Base-by-base conservation (phyloP, 331 rosid species). In the Pyrus hybrid region DNA sequence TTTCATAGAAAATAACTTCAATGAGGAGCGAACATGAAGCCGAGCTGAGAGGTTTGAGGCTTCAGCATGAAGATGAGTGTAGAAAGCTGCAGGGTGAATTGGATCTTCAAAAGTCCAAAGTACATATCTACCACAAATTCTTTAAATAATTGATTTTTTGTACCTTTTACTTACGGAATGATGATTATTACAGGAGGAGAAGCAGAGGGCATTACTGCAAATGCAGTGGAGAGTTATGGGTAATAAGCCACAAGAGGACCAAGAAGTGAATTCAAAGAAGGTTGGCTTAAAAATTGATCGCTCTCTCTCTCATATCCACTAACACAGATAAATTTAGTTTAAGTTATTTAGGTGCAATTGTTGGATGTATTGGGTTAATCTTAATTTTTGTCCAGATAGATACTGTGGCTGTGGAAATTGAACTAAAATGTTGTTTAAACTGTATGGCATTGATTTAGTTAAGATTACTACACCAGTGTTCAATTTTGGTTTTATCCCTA, bases 201-300 rank as follows among this genome's bases (percentile, higher is more conserved):
- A 90, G 86, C 98, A 95, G 85, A 89, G 90, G 83, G 93, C 98
- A 69, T 83, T 95, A 79, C 80, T 95, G 89, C 93, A 95, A 80
- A 76, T 95, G 93, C 97, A 92, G 86, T 95, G 98, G 99, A 91
- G 85, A 86, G 98, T 92, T 83, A 92, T 95, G 99, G 82, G 94
- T 54, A 89, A 92, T 86, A 90, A 91, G 73, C 89, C 89, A 67
- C 92, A 85, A 74, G 96, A 92, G 83, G 93, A 88, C 83, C 93
- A 85, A 85, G 98, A 92, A 85, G 96, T 86, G 80, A 92, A 83
- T 80, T 92, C 93, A 8, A 90, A 89, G 83, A 89, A 89, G 96
- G 99, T 92, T 79, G 68, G 28, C 67, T 75, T 63, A 58, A 23
- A 71, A 62, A 58, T 67, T 62, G 18, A 73, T 76, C 47, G 26